Evolutionary conservation across 768 basidiomycete genomes (phyloP).

Genomic region (Kwoniella europaea): DNA sequence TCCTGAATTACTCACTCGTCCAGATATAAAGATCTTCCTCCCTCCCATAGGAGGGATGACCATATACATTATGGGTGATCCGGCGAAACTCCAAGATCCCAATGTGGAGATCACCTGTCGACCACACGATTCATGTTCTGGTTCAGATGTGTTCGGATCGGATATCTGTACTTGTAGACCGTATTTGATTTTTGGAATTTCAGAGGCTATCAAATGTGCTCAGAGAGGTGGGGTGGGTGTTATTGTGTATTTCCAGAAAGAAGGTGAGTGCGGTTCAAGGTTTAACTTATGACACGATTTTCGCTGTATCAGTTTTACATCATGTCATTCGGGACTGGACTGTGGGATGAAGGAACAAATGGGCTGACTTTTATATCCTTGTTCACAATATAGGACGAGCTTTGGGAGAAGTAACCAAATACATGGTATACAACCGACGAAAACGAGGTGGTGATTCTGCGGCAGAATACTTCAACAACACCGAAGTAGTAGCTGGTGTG

Average conservation of each 20-base stretch:
- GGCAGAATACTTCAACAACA: constrained; percentile 90
- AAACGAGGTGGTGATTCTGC: constrained; percentile 93
- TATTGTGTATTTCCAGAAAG: constrained; percentile 81
- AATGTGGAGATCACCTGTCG: constrained; percentile 54
- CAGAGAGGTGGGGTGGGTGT: constrained; percentile 87
- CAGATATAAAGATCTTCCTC: constrained; percentile 93
- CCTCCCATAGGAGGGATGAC: constrained; percentile 89
- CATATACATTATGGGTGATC: constrained; percentile 92
- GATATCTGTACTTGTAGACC: constrained; percentile 64
- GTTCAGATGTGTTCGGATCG: constrained; percentile 93
- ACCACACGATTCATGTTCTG: constrained; percentile 90
- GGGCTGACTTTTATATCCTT: background rate
- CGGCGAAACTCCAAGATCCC: constrained; percentile 64
- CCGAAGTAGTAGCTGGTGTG: constrained; percentile 91
- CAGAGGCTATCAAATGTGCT: constrained; percentile 84
- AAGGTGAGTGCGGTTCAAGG: background rate
- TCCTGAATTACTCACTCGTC: constrained; percentile 91
- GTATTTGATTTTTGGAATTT: constrained; percentile 88
- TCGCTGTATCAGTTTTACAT: background rate
- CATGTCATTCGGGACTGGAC: constrained; percentile 1
- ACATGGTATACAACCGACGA: constrained; percentile 93
- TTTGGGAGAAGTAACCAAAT: constrained; percentile 89
- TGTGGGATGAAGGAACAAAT: no score
- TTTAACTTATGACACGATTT: background rate
- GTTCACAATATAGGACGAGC: constrained; percentile 62